Base-by-base conservation (phyloP, 495 filamentous ascomycete genomes). In the Jackrogersella minutella region DNA sequence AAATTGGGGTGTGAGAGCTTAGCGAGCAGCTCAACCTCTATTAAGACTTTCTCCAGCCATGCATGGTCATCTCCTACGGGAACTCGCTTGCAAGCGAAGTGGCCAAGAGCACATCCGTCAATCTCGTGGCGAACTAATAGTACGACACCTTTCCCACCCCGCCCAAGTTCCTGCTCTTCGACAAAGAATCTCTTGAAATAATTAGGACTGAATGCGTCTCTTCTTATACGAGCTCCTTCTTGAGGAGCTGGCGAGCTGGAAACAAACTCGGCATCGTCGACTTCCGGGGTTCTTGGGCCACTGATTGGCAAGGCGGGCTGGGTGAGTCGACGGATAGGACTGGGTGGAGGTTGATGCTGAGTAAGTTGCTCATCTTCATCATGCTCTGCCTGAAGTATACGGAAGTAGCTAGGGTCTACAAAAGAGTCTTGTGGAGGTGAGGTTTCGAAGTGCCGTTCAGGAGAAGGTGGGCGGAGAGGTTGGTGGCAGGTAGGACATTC, bases 51-150 rank as follows among this genome's bases (percentile, higher is more conserved):
- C 73, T 96, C 91, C 14, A 99, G 78, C 95, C 95, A 99, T 58
- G 91, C 87, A 69, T 97, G 95, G 67, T 98, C 92, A 71, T 99
- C 89, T 19, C 95, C 92, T 11, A 99, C 95, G 3, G 95, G 96
- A 0, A 99, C 93, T 34, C 95, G 86, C 75, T 99, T 99, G 82
- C 95, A 99, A 21, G 95, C 95, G 77, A 97, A 99, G 56, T 96
- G 85, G 1, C 84, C 95, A 5, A 98, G 86, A 11, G 86, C 83
- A 31, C 97, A 93, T 5, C 91, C 87, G 74, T 97, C 95, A 51
- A 99, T 83, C 54, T 97, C 80, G 79, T 99, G 95, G 43, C 88
- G 88, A 9, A 99, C 96, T 9, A 97, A 82, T 56, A 99, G 72
- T 1, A 99, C 95, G 33, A 98, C 93, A 0, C 95, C 95, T 69